A percentile compares a stretch with the other conserved stretches of the same genome.
Conservation (phyloP, 768 basidiomycete genomes). For the Rhizopogon vesiculosus region DNA sequence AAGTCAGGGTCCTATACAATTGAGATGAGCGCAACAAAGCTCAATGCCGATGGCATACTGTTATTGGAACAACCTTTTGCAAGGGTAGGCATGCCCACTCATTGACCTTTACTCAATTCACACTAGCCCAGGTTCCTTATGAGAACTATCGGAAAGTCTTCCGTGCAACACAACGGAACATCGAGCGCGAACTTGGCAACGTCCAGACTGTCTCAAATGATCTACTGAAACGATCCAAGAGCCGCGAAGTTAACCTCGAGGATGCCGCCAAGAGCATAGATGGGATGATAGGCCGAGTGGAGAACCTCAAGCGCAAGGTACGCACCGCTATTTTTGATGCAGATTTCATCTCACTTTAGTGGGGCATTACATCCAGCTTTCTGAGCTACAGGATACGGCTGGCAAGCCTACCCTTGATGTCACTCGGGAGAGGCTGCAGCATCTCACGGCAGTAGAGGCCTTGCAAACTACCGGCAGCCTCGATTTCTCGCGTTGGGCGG, state of each 20-base stretch:
- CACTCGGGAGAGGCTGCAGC: constrained; percentile 69
- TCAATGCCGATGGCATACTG: constrained; percentile 69
- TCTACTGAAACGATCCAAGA: constrained; percentile 42
- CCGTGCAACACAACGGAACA: constrained; percentile 71
- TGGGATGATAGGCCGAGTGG: constrained; percentile 69
- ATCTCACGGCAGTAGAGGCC: constrained; percentile 61
- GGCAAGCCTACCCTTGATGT: constrained; percentile 62
- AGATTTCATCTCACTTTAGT: constrained; percentile 8
- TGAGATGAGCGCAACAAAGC: constrained; percentile 37
- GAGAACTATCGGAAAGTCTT: constrained; percentile 90
- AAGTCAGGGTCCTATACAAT: constrained; percentile 5
- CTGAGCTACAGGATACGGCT: constrained; percentile 42
- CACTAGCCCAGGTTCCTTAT: constrained; percentile 67
- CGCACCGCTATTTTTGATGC: constrained; percentile 15
- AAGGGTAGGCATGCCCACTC: constrained; percentile 40
- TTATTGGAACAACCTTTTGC: constrained; percentile 85
- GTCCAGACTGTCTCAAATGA: constrained; percentile 57
- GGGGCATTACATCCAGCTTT: constrained; percentile 32
- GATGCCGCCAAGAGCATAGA: constrained; percentile 63
- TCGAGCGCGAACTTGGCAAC: constrained; percentile 72
- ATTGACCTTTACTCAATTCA: constrained; percentile 7
- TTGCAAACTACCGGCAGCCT: constrained; percentile 46
- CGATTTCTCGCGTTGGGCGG: constrained; percentile 73
- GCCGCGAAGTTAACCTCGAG: constrained; percentile 36
- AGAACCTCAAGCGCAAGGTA: constrained; percentile 88